A percentile compares a stretch with the other conserved stretches of the same genome.
Evolutionary conservation across 768 basidiomycete genomes (phyloP).

Genomic region (Sporobolomyces roseus): DNA sequence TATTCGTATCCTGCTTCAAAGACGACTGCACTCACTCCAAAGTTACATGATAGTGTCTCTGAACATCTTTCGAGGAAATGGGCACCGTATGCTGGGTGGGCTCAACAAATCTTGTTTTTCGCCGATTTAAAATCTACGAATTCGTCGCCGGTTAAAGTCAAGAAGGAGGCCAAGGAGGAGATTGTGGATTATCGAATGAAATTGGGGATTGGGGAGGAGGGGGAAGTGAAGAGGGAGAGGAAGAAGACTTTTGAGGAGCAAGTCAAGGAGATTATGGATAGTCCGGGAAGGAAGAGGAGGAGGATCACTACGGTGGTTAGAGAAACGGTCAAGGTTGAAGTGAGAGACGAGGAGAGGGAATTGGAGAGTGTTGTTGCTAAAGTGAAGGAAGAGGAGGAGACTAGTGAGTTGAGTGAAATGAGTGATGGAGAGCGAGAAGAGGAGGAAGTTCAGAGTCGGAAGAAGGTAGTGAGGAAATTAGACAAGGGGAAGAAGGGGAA

Average conservation of each 20-base stretch:
- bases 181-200: too few relatives aligned
- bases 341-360: not conserved
- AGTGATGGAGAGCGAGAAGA: too few relatives aligned
- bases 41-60: slow-evolving; percentile 69
- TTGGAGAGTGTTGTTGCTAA: not conserved
- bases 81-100: slow-evolving; percentile 87
- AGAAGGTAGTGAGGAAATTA: too few relatives aligned
- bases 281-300: slow-evolving; percentile 26
- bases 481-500: too few relatives aligned
- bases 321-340: not conserved
- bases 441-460: too few relatives aligned
- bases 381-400: not conserved
- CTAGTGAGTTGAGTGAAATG: too few relatives aligned
- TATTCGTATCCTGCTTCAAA: slow-evolving; percentile 45
- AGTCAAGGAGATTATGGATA: slow-evolving; percentile 28
- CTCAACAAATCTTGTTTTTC: slow-evolving; percentile 56
- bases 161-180: slow-evolving; percentile 17
- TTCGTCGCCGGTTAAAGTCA: slow-evolving; percentile 8
- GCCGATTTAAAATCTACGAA: slow-evolving; percentile 36
- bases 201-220: too few relatives aligned
- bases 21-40: slow-evolving; percentile 67
- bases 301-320: slow-evolving; percentile 2
- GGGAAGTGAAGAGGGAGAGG: not conserved
- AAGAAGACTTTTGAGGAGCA: slow-evolving; percentile 39
- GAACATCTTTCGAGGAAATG: slow-evolving; percentile 62